A percentile compares a stretch with the other conserved stretches of the same genome.
These are phyloP conservation scores for Yarrowia sp. DNA, from an alignment of 805 yeast species.

Conservation along the genomic window DNA sequence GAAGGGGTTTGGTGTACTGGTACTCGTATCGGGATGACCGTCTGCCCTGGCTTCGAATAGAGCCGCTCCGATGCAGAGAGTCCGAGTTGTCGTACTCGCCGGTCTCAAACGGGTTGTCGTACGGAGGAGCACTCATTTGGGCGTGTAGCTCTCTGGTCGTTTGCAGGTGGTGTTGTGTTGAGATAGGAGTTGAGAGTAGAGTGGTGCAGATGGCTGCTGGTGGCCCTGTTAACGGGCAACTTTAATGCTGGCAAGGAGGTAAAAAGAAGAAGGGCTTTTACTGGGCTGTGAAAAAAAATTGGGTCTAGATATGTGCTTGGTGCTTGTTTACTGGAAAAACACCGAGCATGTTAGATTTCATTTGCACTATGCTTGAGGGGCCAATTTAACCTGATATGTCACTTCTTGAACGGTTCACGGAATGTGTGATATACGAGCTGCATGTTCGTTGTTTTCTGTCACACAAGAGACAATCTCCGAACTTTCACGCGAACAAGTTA, in stretches of 20 bases:
- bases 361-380: background rate
- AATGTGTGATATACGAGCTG: constrained; percentile 10
- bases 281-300: background rate
- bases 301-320: background rate
- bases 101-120: constrained; percentile 15
- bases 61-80: background rate
- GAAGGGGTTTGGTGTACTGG: constrained; percentile 19
- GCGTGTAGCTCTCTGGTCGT: background rate
- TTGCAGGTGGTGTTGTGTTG: background rate
- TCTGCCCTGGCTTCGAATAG: constrained; percentile 5
- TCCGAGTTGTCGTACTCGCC: constrained; percentile 8
- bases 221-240: constrained; percentile 12
- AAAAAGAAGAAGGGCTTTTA: background rate
- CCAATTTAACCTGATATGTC: background rate
- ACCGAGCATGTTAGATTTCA: too few species aligned
- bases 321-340: background rate
- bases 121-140: constrained; percentile 14
- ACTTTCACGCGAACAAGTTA: background rate
- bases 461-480: background rate
- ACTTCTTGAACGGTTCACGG: background rate
- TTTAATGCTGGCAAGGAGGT: constrained; percentile 5
- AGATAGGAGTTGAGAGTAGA: constrained; percentile 2
- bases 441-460: background rate
- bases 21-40: constrained; percentile 21
- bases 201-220: constrained; percentile 11